Base-by-base conservation (phyloP, 2,329 filamentous ascomycete species). In the Zymoseptoria ardabiliae region DNA sequence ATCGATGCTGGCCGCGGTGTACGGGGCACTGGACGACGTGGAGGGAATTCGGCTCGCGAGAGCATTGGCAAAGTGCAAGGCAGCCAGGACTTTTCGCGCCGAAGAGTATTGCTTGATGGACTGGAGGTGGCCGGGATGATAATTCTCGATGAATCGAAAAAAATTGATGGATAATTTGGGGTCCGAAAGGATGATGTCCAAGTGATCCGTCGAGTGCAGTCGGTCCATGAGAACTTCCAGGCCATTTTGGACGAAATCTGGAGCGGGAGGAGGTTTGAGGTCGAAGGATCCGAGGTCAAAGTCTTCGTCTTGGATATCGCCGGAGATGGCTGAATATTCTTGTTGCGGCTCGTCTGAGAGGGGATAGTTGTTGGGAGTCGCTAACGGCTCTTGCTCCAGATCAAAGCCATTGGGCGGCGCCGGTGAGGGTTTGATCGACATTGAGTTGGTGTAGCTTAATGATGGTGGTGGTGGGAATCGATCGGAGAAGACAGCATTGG, bases 51-150 rank as follows among this genome's bases (percentile, higher is more conserved):
- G 69, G 23, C 73, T 69, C 7, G 75, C 75, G 53, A 78, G 60
- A 1, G 76, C 72, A 63, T 78, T 78, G 23, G 76, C 76, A 64
- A 77, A 79, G 54, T 77, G 73, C 9, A 78, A 63, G 0, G 77
- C 77, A 6, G 71, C 70, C 49, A 74, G 70, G 0, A 74, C 76
- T 62, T 79, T 78, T 57, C 73, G 72, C 11, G 70, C 69, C 53
- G 76, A 73, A 1, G 75, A 62, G 65, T 77, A 77, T 19, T 71
- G 69, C 5, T 72, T 66, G 22, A 79, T 68, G 1, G 69, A 61
- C 0, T 72, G 68, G 10, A 70, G 64, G 21, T 71, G 65, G 21
- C 73, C 64, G 7, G 75, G 72, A 51, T 70, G 70, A 60, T 77
- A 77, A 54, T 70, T 69, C 10, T 72, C 67, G 9, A 79, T 63